Evolutionary conservation across 192 early-diverging fungal genomes (phyloP).

Genomic region (Kappamyces sp.): DNA sequence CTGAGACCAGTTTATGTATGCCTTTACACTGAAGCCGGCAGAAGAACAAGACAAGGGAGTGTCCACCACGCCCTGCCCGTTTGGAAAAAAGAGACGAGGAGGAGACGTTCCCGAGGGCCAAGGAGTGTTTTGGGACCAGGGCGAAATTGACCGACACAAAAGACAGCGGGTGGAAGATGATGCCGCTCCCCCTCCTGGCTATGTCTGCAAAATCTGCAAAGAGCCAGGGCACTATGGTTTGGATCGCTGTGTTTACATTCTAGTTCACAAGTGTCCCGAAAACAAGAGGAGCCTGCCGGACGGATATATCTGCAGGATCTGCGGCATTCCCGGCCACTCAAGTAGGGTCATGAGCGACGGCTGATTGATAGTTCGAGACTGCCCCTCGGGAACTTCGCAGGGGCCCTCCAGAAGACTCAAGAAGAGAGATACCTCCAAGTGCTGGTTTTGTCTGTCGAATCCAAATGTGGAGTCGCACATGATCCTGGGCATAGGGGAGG

Average conservation of each 20-base stretch:
- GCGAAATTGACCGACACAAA: neutral
- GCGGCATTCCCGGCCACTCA: slow-evolving; percentile 46
- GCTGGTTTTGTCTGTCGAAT: slow-evolving; percentile 96
- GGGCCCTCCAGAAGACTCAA: neutral
- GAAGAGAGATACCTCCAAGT: slow-evolving; percentile 32
- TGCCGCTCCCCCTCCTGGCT: slow-evolving; percentile 29
- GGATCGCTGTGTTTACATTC: too few species aligned
- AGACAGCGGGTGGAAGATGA: slow-evolving; percentile 8
- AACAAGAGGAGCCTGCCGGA: slow-evolving; percentile 28
- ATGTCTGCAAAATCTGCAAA: slow-evolving; percentile 46
- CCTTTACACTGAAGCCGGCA: too few species aligned
- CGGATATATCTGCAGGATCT: slow-evolving; percentile 42
- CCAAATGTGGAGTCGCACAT: slow-evolving; percentile 86
- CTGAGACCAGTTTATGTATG: too few species aligned
- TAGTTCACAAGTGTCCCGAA: slow-evolving; percentile 33
- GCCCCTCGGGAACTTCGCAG: neutral
- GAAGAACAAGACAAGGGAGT: too few species aligned
- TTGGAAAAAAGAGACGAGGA: too few species aligned
- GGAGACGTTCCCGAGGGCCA: too few species aligned
- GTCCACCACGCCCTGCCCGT: too few species aligned
- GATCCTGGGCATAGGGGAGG: slow-evolving; percentile 73
- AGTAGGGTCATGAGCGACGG: slow-evolving; percentile 40
- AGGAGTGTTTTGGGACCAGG: too few species aligned
- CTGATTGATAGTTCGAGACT: slow-evolving; percentile 5
- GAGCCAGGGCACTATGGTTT: slow-evolving; percentile 41